Evolutionary conservation across 768 basidiomycete species (phyloP).

Genomic region (Macrolepiota albuminosa): DNA sequence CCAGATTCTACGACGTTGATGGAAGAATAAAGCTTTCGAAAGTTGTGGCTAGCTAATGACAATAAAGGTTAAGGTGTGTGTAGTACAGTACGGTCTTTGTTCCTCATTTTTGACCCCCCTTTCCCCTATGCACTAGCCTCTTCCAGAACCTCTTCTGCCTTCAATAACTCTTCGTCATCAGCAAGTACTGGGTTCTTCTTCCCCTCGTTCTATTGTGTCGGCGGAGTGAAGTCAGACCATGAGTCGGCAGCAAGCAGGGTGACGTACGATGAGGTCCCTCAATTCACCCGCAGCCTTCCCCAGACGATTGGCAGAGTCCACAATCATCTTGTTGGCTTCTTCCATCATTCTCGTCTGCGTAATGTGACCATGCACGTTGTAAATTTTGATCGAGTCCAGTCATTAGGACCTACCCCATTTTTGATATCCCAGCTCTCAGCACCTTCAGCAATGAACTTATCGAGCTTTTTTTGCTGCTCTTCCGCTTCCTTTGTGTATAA

Average conservation of each 20-base stretch:
- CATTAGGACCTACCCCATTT: slow-evolving; percentile 52
- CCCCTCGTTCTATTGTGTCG: slow-evolving; percentile 35
- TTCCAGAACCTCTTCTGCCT: slow-evolving; percentile 57
- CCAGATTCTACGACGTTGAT: slow-evolving; percentile 15
- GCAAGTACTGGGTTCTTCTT: slow-evolving; percentile 37
- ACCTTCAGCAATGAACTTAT: slow-evolving; percentile 53
- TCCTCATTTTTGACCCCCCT: slow-evolving; percentile 6
- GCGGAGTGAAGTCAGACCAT: slow-evolving; percentile 4
- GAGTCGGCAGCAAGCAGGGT: slow-evolving; percentile 4
- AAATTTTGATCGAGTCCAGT: not conserved
- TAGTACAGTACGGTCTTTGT: not conserved
- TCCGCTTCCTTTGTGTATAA: slow-evolving; percentile 65
- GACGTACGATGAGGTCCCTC: slow-evolving; percentile 62
- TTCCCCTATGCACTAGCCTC: slow-evolving; percentile 39
- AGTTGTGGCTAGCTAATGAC: slow-evolving; percentile 2
- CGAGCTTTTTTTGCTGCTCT: slow-evolving; percentile 52
- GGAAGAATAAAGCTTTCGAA: slow-evolving; percentile 16
- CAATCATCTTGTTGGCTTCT: slow-evolving; percentile 80
- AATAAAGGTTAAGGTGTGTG: slow-evolving; percentile 1
- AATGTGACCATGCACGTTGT: slow-evolving; percentile 13
- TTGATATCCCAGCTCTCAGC: slow-evolving; percentile 76
- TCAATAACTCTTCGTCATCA: slow-evolving; percentile 40
- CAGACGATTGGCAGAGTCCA: slow-evolving; percentile 59
- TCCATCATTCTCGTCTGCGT: slow-evolving; percentile 60
- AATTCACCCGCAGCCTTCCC: slow-evolving; percentile 60